Conservation (phyloP, 495 filamentous ascomycete species). For the Penicillium malachiteum region DNA sequence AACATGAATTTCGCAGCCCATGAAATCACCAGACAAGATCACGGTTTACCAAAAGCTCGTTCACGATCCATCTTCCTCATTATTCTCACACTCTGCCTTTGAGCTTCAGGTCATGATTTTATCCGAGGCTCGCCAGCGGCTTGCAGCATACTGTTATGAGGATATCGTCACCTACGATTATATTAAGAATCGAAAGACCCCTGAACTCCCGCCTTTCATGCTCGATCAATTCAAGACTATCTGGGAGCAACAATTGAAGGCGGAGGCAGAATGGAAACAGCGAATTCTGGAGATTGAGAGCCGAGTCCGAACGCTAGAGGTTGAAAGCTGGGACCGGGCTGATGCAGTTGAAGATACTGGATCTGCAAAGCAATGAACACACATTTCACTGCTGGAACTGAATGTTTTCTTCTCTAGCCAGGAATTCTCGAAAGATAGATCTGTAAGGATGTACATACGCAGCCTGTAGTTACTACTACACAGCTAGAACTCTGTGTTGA, state of each 20-base stretch:
- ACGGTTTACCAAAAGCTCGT: constrained; percentile 85
- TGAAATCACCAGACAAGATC: constrained; percentile 83
- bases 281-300: constrained; percentile 56
- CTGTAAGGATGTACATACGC: no score
- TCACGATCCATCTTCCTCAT: constrained; percentile 40
- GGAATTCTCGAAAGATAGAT: no score
- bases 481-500: no score
- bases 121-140: constrained; percentile 74
- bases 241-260: constrained; percentile 65
- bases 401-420: not conserved
- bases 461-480: no score
- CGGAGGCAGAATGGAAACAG: constrained; percentile 42
- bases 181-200: constrained; percentile 45
- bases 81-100: constrained; percentile 50
- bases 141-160: constrained; percentile 77
- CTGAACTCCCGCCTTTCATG: constrained; percentile 65
- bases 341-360: constrained; percentile 74
- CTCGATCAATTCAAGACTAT: constrained; percentile 62
- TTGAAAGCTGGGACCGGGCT: constrained; percentile 68
- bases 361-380: constrained; percentile 32
- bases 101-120: constrained; percentile 62
- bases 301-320: constrained; percentile 62
- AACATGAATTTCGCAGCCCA: constrained; percentile 56
- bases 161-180: constrained; percentile 90
- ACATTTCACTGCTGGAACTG: not conserved